Evolutionary conservation across 129 eudicot genomes (phyloP).

Genomic region (Pseudognaphalium luteoalbum): DNA sequence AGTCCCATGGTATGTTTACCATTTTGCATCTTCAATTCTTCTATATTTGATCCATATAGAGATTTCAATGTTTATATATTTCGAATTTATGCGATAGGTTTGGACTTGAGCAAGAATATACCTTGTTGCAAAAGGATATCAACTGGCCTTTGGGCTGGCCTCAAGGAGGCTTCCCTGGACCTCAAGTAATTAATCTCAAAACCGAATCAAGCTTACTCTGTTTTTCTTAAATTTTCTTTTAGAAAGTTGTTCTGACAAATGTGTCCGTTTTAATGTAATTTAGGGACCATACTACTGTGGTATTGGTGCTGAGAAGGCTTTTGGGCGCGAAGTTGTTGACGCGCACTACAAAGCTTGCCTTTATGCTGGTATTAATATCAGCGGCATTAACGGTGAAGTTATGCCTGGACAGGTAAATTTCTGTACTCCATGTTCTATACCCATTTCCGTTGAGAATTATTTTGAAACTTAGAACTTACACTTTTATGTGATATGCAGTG

Average conservation of each 20-base stretch:
- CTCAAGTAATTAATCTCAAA: constrained; percentile 50
- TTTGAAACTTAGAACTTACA: not conserved
- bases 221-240: not conserved
- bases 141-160: constrained; percentile 94
- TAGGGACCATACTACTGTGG: constrained; percentile 97
- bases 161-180: constrained; percentile 78
- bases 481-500: constrained; percentile 46
- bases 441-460: too few species aligned
- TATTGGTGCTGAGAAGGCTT: constrained; percentile 86
- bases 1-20: constrained; percentile 68
- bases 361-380: constrained; percentile 81
- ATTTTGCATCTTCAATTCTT: not conserved
- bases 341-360: constrained; percentile 90
- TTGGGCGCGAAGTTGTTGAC: constrained; percentile 83
- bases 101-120: constrained; percentile 92
- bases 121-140: constrained; percentile 60
- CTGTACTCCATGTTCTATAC: not conserved
- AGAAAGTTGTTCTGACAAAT: not conserved
- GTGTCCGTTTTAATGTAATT: constrained; percentile 7
- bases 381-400: constrained; percentile 91
- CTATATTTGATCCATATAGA: not conserved
- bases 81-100: constrained; percentile 42
- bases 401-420: constrained; percentile 88
- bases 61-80: not conserved
- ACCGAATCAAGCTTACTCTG: not conserved